Percentiles rank a stretch among this genome's conserved stretches.
Conservation (phyloP, 148 eudicot species). For the Fagopyrum tataricum region DNA sequence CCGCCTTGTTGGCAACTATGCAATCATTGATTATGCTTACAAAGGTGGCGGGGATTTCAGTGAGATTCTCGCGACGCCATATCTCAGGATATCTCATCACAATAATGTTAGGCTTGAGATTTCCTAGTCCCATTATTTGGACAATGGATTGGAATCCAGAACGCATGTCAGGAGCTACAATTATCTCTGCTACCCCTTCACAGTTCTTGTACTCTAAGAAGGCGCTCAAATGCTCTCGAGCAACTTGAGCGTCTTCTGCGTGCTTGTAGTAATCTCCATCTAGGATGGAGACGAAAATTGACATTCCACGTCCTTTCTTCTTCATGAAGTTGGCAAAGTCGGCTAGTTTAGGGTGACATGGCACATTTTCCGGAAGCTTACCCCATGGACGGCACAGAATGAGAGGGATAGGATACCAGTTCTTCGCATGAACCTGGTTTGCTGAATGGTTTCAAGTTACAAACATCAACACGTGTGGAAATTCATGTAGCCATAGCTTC, state of each 20-base stretch:
- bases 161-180: slow-evolving; percentile 88
- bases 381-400: slow-evolving; percentile 99
- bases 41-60: slow-evolving; percentile 84
- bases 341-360: slow-evolving; percentile 97
- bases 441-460: slow-evolving; percentile 37
- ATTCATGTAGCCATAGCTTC: background rate
- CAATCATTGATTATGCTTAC: slow-evolving; percentile 90
- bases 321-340: slow-evolving; percentile 97
- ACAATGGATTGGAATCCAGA: slow-evolving; percentile 81
- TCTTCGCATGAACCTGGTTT: slow-evolving; percentile 92
- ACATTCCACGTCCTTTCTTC: slow-evolving; percentile 99
- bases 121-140: slow-evolving; percentile 97
- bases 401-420: slow-evolving; percentile 99
- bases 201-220: slow-evolving; percentile 87
- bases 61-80: slow-evolving; percentile 89
- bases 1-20: slow-evolving; percentile 96
- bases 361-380: slow-evolving; percentile 88
- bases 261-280: slow-evolving; percentile 88
- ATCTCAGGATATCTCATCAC: slow-evolving; percentile 96
- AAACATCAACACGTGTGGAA: background rate
- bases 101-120: slow-evolving; percentile 91
- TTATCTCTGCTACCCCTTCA: slow-evolving; percentile 96
- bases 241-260: slow-evolving; percentile 87
- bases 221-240: slow-evolving; percentile 63
- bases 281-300: slow-evolving; percentile 76